Percentiles rank a stretch among this genome's conserved stretches.
phyloP scores from a whole-genome alignment of 306 rosid species.

The Vachellia pachyceras region DNA sequence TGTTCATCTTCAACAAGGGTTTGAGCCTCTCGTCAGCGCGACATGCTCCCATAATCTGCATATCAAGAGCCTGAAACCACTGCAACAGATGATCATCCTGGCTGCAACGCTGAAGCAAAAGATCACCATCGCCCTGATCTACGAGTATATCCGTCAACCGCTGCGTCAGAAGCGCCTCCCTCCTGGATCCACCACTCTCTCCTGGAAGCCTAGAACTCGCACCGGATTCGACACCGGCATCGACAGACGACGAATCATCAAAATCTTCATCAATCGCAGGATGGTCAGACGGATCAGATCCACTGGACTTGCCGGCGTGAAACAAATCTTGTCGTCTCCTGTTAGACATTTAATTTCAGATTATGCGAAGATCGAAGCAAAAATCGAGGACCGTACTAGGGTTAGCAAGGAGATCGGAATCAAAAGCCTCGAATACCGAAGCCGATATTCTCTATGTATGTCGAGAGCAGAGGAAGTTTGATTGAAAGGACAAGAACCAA shows the following conservation, averaged over 20 bases:
- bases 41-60: constrained; percentile 95
- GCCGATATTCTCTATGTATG: constrained; percentile 9
- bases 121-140: constrained; percentile 80
- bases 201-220: constrained; percentile 30
- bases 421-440: constrained; percentile 13
- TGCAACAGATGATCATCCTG: constrained; percentile 70
- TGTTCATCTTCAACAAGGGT: constrained; percentile 83
- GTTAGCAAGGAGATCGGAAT: constrained; percentile 23
- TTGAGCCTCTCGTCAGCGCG: constrained; percentile 88
- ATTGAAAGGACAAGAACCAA: background rate
- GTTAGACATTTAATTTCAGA: constrained; percentile 54
- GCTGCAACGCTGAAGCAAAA: constrained; percentile 75
- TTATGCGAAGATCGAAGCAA: background rate
- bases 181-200: constrained; percentile 50
- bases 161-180: constrained; percentile 69
- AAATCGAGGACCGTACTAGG: constrained; percentile 29
- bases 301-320: constrained; percentile 32
- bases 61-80: constrained; percentile 92
- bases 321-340: constrained; percentile 53
- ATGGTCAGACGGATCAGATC: constrained; percentile 42
- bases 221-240: constrained; percentile 45
- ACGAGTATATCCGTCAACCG: constrained; percentile 79
- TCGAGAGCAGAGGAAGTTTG: constrained; percentile 30
- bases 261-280: constrained; percentile 49
- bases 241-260: constrained; percentile 53